phyloP scores from a whole-genome alignment of 208 protist genomes.

The Leishmania aethiopica region DNA sequence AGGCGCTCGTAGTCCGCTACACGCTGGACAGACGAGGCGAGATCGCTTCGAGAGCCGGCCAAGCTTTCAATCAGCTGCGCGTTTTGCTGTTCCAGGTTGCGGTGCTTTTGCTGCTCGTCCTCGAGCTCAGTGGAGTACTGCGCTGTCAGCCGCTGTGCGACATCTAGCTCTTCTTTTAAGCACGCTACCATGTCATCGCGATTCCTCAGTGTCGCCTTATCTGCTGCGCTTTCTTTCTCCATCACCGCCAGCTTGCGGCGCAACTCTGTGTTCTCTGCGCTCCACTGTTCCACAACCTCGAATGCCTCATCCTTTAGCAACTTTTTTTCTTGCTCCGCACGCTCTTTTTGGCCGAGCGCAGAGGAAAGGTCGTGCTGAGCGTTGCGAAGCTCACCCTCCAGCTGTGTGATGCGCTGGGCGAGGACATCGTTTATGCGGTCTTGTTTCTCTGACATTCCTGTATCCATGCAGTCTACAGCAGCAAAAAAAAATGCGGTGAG shows the following conservation, averaged over 20 bases:
- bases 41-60: constrained; percentile 6
- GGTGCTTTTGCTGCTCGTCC: constrained; percentile 24
- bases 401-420: constrained; percentile 70
- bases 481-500: not conserved
- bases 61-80: constrained; percentile 22
- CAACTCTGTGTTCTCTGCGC: constrained; percentile 51
- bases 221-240: constrained; percentile 7
- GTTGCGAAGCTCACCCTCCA: constrained; percentile 58
- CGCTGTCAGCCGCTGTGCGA: constrained; percentile 26
- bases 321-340: constrained; percentile 53
- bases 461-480: not conserved
- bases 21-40: constrained; percentile 26
- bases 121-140: constrained; percentile 29
- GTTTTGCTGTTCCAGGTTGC: constrained; percentile 10
- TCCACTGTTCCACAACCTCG: constrained; percentile 78
- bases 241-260: constrained; percentile 27
- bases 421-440: constrained; percentile 62
- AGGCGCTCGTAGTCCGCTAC: constrained; percentile 53
- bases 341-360: constrained; percentile 34
- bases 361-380: constrained; percentile 32
- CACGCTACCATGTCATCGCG: constrained; percentile 22
- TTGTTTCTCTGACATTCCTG: constrained; percentile 45
- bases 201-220: constrained; percentile 12
- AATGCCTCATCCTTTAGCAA: constrained; percentile 65
- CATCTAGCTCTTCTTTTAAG: constrained; percentile 31